These are phyloP conservation scores for Cavenderia fasciculata DNA, from an alignment of 78 protist genomes.

Conservation along the genomic window DNA sequence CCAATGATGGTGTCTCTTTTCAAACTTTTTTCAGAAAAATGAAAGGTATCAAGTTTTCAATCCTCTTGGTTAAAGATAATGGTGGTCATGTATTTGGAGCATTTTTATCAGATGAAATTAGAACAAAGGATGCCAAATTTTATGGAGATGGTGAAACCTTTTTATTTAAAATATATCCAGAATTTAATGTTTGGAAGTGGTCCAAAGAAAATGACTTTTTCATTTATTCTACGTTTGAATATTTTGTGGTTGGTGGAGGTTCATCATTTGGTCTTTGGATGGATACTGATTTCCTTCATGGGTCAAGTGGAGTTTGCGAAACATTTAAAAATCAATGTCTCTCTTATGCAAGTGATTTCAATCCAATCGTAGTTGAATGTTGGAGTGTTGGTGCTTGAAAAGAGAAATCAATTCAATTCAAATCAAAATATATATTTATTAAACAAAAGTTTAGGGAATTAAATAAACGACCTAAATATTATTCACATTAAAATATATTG, in stretches of 20 bases:
- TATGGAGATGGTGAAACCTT: conserved; percentile 73
- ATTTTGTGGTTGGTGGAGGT: conserved; percentile 60
- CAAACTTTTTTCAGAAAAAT: conserved; percentile 24
- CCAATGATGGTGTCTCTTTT: conserved; percentile 62
- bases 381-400: conserved; percentile 25
- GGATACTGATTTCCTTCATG: conserved; percentile 41
- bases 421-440: too few relatives aligned
- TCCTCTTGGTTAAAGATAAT: conserved; percentile 43
- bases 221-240: conserved; percentile 3
- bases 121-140: conserved; percentile 1
- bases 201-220: conserved; percentile 59
- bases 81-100: conserved; percentile 68
- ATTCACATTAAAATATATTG: too few relatives aligned
- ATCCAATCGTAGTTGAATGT: conserved; percentile 44
- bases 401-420: too few relatives aligned
- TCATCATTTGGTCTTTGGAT: conserved; percentile 52
- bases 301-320: conserved; percentile 62
- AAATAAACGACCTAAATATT: too few relatives aligned
- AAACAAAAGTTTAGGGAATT: too few relatives aligned
- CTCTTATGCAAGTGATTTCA: conserved; percentile 21
- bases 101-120: conserved; percentile 7
- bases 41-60: conserved; percentile 3
- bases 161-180: conserved; percentile 32
- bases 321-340: conserved; percentile 25
- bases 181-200: conserved; percentile 35